These are phyloP conservation scores for Populus alba DNA, from an alignment of 345 rosid genomes.

Conservation along the genomic window DNA sequence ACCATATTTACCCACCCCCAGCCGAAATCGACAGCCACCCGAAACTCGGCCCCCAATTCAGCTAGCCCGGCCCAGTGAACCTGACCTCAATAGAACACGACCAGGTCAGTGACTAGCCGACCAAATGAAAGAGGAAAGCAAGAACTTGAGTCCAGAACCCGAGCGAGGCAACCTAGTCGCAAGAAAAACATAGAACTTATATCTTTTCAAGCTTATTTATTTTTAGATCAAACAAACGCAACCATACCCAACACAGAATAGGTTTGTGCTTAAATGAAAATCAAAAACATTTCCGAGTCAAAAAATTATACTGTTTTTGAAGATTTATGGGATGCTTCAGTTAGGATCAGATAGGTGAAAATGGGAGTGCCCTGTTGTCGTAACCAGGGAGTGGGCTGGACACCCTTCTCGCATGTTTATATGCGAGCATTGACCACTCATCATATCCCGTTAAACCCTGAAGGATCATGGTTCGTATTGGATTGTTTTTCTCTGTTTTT, in stretches of 20 bases:
- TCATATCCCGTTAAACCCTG: constrained; percentile 58
- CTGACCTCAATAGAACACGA: neutral
- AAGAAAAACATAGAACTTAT: too few relatives aligned
- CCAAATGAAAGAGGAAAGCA: too few relatives aligned
- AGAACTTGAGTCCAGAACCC: too few relatives aligned
- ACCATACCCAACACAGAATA: too few relatives aligned
- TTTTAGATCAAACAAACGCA: too few relatives aligned
- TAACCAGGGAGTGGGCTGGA: constrained; percentile 46
- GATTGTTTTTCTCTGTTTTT: accelerated
- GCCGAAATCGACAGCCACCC: neutral
- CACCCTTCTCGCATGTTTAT: constrained; percentile 43
- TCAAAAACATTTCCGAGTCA: too few relatives aligned
- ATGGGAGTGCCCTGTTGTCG: constrained; percentile 54
- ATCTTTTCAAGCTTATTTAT: too few relatives aligned
- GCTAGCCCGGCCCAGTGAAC: neutral
- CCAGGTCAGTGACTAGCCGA: too few relatives aligned
- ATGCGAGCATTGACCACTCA: constrained; percentile 46
- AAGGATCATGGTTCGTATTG: accelerated
- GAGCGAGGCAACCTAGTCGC: too few relatives aligned
- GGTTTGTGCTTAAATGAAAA: too few relatives aligned
- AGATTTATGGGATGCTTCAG: neutral
- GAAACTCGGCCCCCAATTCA: neutral
- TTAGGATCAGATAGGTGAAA: constrained; percentile 42
- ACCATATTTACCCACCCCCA: neutral
- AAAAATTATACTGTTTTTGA: neutral